Percentiles rank a stretch among this genome's conserved stretches.
These are phyloP conservation scores for Chimonanthus praecox DNA, from an alignment of 164 flowering plant species.

Conservation along the genomic window DNA sequence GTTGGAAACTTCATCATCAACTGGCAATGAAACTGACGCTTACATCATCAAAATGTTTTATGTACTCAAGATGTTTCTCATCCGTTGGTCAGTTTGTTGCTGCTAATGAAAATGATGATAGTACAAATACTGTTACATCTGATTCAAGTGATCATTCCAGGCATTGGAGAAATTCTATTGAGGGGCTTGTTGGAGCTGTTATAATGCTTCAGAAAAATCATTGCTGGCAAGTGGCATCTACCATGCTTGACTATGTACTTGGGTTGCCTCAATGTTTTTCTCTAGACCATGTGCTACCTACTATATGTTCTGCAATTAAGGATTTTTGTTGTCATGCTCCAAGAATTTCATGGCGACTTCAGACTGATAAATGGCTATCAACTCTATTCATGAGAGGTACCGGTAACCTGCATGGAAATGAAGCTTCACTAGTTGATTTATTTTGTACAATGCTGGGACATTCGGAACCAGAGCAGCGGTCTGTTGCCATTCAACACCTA, in stretches of 20 bases:
- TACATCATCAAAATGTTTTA: constrained; percentile 45
- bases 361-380: constrained; percentile 68
- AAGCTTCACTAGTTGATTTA: constrained; percentile 43
- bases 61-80: constrained; percentile 53
- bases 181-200: constrained; percentile 44
- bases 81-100: constrained; percentile 27
- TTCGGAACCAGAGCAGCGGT: constrained; percentile 83
- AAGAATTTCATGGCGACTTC: constrained; percentile 67
- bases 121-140: constrained; percentile 17
- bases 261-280: constrained; percentile 41
- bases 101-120: constrained; percentile 20
- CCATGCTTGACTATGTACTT: constrained; percentile 64
- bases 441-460: constrained; percentile 57
- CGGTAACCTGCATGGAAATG: constrained; percentile 32
- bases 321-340: constrained; percentile 59
- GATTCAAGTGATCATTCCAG: constrained; percentile 19
- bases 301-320: constrained; percentile 54
- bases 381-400: constrained; percentile 44
- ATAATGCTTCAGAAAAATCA: constrained; percentile 40
- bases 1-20: constrained; percentile 74
- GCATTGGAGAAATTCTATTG: constrained; percentile 54
- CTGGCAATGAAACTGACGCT: constrained; percentile 51
- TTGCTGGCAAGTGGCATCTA: constrained; percentile 81
- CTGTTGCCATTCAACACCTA: constrained; percentile 58
- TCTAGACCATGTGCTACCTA: constrained; percentile 41